Base-by-base conservation (phyloP, 495 filamentous ascomycete genomes). In the Aspergillus biplanus region DNA sequence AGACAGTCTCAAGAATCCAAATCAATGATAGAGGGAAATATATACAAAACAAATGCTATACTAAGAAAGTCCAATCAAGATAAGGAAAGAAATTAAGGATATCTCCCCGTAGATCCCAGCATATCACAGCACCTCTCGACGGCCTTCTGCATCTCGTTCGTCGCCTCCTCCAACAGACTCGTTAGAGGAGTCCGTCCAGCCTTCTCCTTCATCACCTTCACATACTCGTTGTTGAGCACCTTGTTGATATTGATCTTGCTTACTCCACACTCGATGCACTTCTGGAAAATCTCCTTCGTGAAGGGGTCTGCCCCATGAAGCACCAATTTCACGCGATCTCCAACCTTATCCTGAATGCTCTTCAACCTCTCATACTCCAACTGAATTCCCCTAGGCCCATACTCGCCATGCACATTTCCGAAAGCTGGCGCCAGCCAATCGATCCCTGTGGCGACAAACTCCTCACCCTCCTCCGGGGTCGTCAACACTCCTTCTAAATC, bases 341-440 rank as follows among this genome's bases (percentile, higher is more conserved):
- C 86, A 3, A 90, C 87, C 21, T 78, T 76, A 62, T 85, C 73
- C 61, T 86, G 82, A 69, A 95, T 90, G 11, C 73, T 73, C 65
- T 84, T 70, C 55, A 95, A 75, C 42, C 90, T 78, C 33, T 89
- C 87, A 74, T 89, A 93, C 72, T 92, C 89, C 46, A 92, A 69
- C 78, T 84, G 84, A 32, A 92, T 89, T 0, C 90, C 91, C 11
- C 88, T 73, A 0, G 87, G 85, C 0, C 90, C 91, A 75, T 94
- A 96, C 67, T 89, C 86, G 6, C 92, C 91, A 78, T 94, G 91
- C 42, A 96, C 89, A 71, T 94, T 94, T 4, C 91, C 91, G 73
- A 96, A 94, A 8, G 90, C 90, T 0, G 92, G 92, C 11, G 91
- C 91, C 15, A 94, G 73, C 86, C 90, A 92, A 73, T 93, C 89